Conservation (phyloP, 108 stramenopile species). For the Nitzschia sp. region DNA sequence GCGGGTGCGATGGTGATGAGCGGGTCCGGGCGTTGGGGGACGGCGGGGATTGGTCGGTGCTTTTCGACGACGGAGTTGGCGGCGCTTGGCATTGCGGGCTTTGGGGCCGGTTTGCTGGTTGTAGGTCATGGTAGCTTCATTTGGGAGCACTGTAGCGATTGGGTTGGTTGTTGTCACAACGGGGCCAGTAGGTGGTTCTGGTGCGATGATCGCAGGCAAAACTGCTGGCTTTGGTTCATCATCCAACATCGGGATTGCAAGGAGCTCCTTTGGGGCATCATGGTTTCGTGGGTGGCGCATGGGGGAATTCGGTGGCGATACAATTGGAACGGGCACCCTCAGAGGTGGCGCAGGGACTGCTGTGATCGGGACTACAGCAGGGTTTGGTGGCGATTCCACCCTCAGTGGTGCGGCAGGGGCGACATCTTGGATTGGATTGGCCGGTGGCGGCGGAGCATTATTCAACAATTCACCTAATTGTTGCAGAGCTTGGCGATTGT, state of each 20-base stretch:
- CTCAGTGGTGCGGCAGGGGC: neutral
- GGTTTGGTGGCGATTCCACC: no score
- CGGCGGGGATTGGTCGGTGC: no score
- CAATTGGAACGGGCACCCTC: constrained; percentile 6
- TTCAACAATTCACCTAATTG: no score
- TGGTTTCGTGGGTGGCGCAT: neutral
- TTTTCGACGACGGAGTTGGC: neutral
- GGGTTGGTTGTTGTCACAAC: no score
- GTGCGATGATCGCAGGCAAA: no score
- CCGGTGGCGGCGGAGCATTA: neutral
- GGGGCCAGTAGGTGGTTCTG: neutral
- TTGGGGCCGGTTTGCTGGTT: neutral
- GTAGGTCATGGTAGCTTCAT: neutral
- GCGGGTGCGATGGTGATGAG: no score
- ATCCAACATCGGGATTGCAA: no score
- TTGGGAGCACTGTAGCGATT: no score
- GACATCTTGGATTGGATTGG: neutral
- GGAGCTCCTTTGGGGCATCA: neutral
- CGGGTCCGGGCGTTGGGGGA: no score
- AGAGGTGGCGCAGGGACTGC: constrained; percentile 5
- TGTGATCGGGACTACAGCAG: neutral
- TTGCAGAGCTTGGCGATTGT: neutral
- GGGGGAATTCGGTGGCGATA: neutral
- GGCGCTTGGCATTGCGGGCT: neutral
- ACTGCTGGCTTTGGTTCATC: no score